Evolutionary conservation across 441 rosid species (phyloP).

Genomic region (Croton setiger): DNA sequence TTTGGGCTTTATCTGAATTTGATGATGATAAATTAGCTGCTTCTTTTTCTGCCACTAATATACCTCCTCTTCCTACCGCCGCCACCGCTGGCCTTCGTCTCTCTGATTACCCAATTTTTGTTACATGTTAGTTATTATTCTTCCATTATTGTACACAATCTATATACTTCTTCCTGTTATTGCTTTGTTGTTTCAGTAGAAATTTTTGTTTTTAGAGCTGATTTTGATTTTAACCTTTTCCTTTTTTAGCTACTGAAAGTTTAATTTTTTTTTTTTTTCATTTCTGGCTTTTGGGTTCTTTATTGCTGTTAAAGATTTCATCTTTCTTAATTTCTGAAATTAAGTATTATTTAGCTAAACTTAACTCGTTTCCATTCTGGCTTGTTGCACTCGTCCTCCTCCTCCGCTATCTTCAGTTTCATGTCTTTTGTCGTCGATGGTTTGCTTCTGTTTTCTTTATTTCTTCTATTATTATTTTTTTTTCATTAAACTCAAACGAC

Average conservation of each 20-base stretch:
- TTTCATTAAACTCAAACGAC: no score
- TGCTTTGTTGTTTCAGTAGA: background rate
- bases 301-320: background rate
- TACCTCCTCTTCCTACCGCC: constrained; percentile 19
- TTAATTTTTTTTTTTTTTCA: background rate
- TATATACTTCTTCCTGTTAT: background rate
- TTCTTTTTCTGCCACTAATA: constrained; percentile 21
- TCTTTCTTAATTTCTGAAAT: background rate
- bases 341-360: background rate
- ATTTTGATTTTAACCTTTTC: background rate
- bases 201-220: background rate
- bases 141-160: background rate
- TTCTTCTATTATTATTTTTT: no score
- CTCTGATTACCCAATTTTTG: constrained; percentile 44
- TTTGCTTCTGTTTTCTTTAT: no score
- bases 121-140: constrained; percentile 45
- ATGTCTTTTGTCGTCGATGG: no score
- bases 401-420: no score
- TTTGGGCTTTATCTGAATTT: constrained; percentile 77
- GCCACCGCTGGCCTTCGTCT: constrained; percentile 28
- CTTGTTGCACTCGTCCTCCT: no score
- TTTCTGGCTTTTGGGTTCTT: background rate
- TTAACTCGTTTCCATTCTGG: background rate
- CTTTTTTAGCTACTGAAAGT: constrained; percentile 2
- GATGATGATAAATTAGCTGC: constrained; percentile 28